phyloP scores from a whole-genome alignment of 768 basidiomycete genomes.

The Boletus subparvulus region DNA sequence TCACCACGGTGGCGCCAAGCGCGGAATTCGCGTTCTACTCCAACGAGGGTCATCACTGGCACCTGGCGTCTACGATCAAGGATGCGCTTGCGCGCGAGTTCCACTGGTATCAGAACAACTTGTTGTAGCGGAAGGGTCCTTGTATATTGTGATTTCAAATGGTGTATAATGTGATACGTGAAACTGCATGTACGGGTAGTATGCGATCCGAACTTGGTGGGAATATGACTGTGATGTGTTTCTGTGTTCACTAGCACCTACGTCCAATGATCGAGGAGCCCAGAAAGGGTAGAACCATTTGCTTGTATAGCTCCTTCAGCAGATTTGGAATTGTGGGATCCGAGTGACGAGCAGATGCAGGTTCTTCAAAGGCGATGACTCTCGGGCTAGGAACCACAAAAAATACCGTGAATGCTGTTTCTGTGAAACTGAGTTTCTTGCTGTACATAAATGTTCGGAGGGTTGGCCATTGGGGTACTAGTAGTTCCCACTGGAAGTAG shows the following conservation, averaged over 20 bases:
- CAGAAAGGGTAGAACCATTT: too few species aligned
- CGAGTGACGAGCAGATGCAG: too few species aligned
- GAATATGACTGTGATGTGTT: neutral
- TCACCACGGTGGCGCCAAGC: neutral
- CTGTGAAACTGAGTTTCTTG: too few species aligned
- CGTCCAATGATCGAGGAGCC: too few species aligned
- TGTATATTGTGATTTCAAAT: neutral
- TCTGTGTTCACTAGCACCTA: neutral
- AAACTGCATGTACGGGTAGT: neutral
- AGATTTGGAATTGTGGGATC: too few species aligned
- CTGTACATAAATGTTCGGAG: too few species aligned
- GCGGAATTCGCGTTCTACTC: conserved; percentile 37
- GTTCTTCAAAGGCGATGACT: too few species aligned
- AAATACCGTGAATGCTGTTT: too few species aligned
- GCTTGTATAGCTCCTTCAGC: too few species aligned
- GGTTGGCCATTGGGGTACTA: too few species aligned
- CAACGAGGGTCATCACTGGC: conserved; percentile 43
- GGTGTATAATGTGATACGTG: neutral
- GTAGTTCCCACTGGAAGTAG: too few species aligned
- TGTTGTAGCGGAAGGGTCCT: conserved; percentile 1
- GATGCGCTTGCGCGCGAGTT: conserved; percentile 32
- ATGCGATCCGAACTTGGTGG: neutral
- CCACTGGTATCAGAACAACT: conserved; percentile 31
- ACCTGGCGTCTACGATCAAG: conserved; percentile 30
- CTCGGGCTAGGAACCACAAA: too few species aligned